Base-by-base conservation (phyloP, 2,329 filamentous ascomycete genomes). In the Nothophaeocryptopus gaeumannii region DNA sequence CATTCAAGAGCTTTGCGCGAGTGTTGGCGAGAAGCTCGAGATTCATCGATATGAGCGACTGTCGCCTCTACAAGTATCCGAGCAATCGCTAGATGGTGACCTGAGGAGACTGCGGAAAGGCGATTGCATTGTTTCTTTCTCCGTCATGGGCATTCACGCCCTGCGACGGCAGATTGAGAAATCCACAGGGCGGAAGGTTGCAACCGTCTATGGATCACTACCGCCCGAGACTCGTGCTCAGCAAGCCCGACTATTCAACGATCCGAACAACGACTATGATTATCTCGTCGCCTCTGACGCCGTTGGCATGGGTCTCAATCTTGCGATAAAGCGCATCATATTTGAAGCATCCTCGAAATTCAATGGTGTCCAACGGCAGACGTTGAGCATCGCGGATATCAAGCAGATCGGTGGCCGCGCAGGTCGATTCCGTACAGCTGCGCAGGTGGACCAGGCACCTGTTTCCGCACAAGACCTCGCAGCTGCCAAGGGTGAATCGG, bases 341-440 rank as follows among this genome's bases (percentile, higher is more conserved):
- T 93, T 99, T 58, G 89, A 96, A 63, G 78, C 85, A 0, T 78
- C 84, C 2, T 73, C 77, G 52, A 99, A 96, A 67, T 85, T 79
- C 58, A 80, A 90, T 54, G 86, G 86, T 1, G 64, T 59, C 1
- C 70, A 74, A 5, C 76, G 78, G 29, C 74, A 81, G 12, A 71
- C 76, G 3, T 75, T 99, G 16, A 74, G 78, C 0, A 76, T 86
- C 2, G 85, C 90, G 0, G 88, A 96, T 58, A 78, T 96, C 62
- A 96, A 96, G 69, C 93, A 99, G 66, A 99, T 99, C 63, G 93
- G 84, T 42, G 93, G 93, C 13, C 84, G 93, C 58, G 93, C 93
- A 10, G 93, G 93, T 26, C 85, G 93, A 39, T 99, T 85, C 70
- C 84, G 85, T 49, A 85, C 86, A 26, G 88, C 88, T 2, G 74